phyloP scores from a whole-genome alignment of 345 rosid genomes.

The Rhodamnia argentea region DNA sequence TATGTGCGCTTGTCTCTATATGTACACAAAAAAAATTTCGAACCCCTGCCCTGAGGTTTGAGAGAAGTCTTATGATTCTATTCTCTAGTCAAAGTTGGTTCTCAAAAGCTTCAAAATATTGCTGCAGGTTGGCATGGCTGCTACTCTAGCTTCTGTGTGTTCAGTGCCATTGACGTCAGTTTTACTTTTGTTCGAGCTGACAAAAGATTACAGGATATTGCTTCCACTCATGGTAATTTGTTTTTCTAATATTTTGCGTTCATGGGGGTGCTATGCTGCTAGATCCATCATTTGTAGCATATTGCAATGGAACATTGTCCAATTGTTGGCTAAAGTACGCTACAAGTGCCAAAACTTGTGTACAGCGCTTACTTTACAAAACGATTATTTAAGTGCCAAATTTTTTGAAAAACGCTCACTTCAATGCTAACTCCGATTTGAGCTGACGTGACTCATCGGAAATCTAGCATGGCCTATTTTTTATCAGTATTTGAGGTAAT shows the following conservation, averaged over 20 bases:
- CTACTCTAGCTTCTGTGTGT: slow-evolving; percentile 94
- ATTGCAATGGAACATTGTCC: neutral
- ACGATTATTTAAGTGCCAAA: too few relatives aligned
- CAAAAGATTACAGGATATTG: slow-evolving; percentile 90
- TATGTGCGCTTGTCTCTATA: neutral
- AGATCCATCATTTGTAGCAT: neutral
- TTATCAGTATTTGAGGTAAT: too few relatives aligned
- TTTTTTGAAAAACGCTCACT: too few relatives aligned
- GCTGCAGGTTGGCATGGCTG: slow-evolving; percentile 98
- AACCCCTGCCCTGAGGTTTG: neutral
- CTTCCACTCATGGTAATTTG: slow-evolving; percentile 91
- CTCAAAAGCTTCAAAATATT: neutral
- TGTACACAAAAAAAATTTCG: neutral
- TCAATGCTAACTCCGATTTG: too few relatives aligned
- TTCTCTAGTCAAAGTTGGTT: neutral
- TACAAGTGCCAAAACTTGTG: too few relatives aligned
- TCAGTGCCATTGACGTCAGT: slow-evolving; percentile 98
- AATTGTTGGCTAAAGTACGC: too few relatives aligned
- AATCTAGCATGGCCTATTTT: too few relatives aligned
- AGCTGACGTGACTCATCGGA: too few relatives aligned
- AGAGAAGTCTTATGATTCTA: neutral
- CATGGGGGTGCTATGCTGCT: neutral
- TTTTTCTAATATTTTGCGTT: neutral
- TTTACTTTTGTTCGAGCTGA: slow-evolving; percentile 84
- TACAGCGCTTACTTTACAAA: too few relatives aligned